Base-by-base conservation (phyloP, 805 yeast species). In the Ogataea pignaliae region DNA sequence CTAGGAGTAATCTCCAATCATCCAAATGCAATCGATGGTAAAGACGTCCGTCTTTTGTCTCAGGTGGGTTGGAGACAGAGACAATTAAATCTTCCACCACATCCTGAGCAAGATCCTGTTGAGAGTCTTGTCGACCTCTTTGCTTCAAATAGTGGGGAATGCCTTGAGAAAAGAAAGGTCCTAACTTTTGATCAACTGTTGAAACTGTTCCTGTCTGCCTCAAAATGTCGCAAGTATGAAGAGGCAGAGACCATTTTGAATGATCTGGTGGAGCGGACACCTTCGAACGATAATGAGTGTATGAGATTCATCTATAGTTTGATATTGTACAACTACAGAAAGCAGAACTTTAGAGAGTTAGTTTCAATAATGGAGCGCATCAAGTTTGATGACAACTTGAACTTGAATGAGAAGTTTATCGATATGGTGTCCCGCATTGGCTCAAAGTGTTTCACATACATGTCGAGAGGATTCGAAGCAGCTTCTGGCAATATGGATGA, bases 11-110 rank as follows among this genome's bases (percentile, higher is more conserved):
- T 50, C 14, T 41, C 47, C 26, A 38, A 37, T 11, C 40, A 55
- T 36, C 47, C 53, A 12, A 43, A 46, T 16, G 28, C 48, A 15
- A 15, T 48, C 14, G 40, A 44, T 31, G 30, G 44, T 16, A 26
- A 40, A 11, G 50, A 48, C 41, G 43, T 55, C 10, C 37, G 36
- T 26, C 29, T 58, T 21, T 43, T 51, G 34, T 36, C 51, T 13
- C 51, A 53, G 15, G 35, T 55, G 7, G 54, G 52, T 42, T 54
- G 55, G 53, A 59, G 54, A 39, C 54, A 48, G 15, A 42, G 54
- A n/a, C 29, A 35, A 16, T 42, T 51, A 26, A 48, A 46, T 14
- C 43, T 43, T 8, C 28, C 14, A 13, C 33, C 33, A 12, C 13
- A 6, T 9, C 14, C 14, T 6, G 10, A 4, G 14, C 14, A 13